Evolutionary conservation across 306 rosid species (phyloP).

Genomic region (Glycyrrhiza uralensis): DNA sequence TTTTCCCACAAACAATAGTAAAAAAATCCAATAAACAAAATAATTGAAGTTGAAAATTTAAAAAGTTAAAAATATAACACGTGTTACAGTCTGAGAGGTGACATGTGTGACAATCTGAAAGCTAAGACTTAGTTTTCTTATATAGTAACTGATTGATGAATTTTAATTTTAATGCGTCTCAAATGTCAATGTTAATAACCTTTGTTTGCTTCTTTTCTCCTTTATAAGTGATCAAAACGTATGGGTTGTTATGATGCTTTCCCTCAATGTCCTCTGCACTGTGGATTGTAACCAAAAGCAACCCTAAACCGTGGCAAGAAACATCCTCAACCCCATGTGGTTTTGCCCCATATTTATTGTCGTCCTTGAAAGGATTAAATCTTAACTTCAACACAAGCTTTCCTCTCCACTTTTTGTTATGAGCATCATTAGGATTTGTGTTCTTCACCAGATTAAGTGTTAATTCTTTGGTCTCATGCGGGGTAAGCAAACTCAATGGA

Average conservation of each 20-base stretch:
- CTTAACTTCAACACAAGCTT: conserved; percentile 33
- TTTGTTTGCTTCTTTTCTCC: conserved; percentile 29
- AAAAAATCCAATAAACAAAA: too few species aligned
- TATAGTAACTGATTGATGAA: too few species aligned
- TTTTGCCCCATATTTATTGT: not conserved
- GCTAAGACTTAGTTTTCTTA: too few species aligned
- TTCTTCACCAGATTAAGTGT: conserved; percentile 27
- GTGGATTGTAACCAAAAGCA: conserved; percentile 22
- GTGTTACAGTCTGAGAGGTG: too few species aligned
- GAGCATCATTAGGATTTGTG: conserved; percentile 30
- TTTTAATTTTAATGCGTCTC: not conserved
- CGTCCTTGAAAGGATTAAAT: conserved; percentile 25
- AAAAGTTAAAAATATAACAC: too few species aligned
- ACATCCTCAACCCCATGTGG: not conserved
- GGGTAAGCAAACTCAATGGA: conserved; percentile 24
- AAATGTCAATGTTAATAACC: conserved; percentile 15
- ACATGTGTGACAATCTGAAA: too few species aligned
- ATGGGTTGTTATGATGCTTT: conserved; percentile 32
- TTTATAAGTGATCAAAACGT: conserved; percentile 8
- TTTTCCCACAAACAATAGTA: too few species aligned
- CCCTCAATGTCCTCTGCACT: conserved; percentile 22
- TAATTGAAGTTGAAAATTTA: too few species aligned
- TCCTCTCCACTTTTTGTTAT: conserved; percentile 27
- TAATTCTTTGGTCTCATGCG: conserved; percentile 19
- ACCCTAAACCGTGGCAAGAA: not conserved